These are phyloP conservation scores for Gossypium aridum DNA, from an alignment of 441 rosid genomes.

Conservation along the genomic window DNA sequence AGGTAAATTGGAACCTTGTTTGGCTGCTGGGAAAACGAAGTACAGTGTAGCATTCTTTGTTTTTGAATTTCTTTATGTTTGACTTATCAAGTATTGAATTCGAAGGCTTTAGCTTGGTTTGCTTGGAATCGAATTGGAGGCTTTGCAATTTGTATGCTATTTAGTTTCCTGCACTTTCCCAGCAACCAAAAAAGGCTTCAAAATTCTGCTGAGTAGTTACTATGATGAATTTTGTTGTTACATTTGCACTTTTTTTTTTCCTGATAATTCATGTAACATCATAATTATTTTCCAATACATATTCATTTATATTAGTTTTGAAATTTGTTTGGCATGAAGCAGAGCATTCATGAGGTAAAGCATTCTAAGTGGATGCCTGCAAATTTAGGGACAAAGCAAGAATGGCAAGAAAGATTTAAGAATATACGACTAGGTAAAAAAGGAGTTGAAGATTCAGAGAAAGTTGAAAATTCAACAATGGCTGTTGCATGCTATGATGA, in stretches of 20 bases:
- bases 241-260: not conserved
- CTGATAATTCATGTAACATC: not conserved
- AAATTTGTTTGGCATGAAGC: conserved; percentile 14
- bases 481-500: conserved; percentile 66
- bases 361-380: conserved; percentile 56
- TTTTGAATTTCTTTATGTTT: not conserved
- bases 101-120: conserved; percentile 5
- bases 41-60: not conserved
- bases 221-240: not conserved
- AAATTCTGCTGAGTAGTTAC: not conserved
- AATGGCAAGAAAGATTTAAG: conserved; percentile 77
- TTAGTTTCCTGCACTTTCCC: not conserved
- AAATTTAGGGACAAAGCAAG: conserved; percentile 55
- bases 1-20: not conserved
- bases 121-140: not conserved
- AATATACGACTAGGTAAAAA: conserved; percentile 63
- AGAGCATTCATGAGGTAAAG: conserved; percentile 54
- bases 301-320: not conserved
- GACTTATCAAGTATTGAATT: not conserved
- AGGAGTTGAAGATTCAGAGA: conserved; percentile 58
- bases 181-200: not conserved
- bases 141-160: not conserved
- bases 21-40: not conserved
- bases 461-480: conserved; percentile 56
- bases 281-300: not conserved